Percentiles rank a stretch among this genome's conserved stretches.
These are phyloP conservation scores for Fusarium decemcellulare DNA, from an alignment of 2,329 filamentous ascomycete species.

Conservation along the genomic window DNA sequence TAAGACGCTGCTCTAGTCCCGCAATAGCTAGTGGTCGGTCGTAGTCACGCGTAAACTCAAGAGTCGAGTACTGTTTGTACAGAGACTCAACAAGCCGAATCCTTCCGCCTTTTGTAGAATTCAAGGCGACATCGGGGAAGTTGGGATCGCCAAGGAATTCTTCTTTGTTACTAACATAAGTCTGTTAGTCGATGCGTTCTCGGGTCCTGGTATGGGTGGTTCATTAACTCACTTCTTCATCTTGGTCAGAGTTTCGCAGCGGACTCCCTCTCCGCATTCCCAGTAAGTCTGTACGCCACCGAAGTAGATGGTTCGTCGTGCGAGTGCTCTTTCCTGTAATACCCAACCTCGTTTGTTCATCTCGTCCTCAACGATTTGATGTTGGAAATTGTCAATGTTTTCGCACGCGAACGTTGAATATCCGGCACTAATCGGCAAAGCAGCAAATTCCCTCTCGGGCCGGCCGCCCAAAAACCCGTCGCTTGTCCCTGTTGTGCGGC, in stretches of 20 bases:
- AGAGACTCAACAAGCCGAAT: neutral
- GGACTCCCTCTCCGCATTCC: neutral
- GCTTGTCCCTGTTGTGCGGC: slow-evolving; percentile 1
- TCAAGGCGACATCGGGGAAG: neutral
- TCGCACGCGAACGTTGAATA: neutral
- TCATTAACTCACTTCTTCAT: neutral
- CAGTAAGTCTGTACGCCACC: neutral
- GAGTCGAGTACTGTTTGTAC: neutral
- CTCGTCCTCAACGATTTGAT: neutral
- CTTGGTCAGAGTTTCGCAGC: neutral
- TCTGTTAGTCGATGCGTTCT: neutral
- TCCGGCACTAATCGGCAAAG: neutral
- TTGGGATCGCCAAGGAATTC: neutral
- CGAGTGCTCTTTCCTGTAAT: neutral
- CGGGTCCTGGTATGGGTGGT: neutral
- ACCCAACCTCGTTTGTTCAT: neutral
- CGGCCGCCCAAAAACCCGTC: neutral
- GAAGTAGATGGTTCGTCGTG: neutral
- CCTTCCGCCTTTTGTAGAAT: neutral
- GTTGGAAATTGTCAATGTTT: neutral
- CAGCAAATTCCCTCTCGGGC: neutral
- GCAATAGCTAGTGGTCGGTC: neutral
- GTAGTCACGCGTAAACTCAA: neutral
- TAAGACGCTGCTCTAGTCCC: neutral
- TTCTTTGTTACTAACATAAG: neutral